Evolutionary conservation across 805 yeast genomes (phyloP).

Genomic region (Ogataea philodendri): DNA sequence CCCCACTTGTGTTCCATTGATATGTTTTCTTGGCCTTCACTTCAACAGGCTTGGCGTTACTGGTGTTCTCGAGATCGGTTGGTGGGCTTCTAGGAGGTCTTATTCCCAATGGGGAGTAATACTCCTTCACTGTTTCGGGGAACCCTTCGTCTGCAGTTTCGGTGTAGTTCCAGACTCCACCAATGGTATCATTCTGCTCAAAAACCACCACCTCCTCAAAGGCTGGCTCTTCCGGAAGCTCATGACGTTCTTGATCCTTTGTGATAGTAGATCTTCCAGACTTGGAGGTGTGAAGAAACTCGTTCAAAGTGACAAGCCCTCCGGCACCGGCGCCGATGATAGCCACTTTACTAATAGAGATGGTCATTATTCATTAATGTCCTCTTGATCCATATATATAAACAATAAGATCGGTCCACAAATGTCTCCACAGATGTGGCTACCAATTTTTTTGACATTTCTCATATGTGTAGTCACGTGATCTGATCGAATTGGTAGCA

Average conservation of each 20-base stretch:
- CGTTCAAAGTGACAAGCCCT: conserved; percentile 31
- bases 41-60: not conserved
- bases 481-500: not conserved
- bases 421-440: conserved; percentile 2
- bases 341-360: conserved; percentile 28
- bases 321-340: conserved; percentile 36
- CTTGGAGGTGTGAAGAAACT: conserved; percentile 29
- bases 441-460: no score
- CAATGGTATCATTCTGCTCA: conserved; percentile 38
- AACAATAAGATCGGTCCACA: no score
- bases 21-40: conserved; percentile 9
- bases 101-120: conserved; percentile 14
- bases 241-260: conserved; percentile 1
- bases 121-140: conserved; percentile 17
- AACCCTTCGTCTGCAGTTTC: conserved; percentile 21
- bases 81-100: conserved; percentile 14
- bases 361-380: not conserved
- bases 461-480: not conserved
- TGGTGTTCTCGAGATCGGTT: not conserved
- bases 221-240: conserved; percentile 24
- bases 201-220: conserved; percentile 39
- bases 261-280: conserved; percentile 29
- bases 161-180: conserved; percentile 40
- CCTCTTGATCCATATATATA: not conserved
- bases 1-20: conserved; percentile 37